Percentiles rank a stretch among this genome's conserved stretches.
Evolutionary conservation across 2,329 filamentous ascomycete genomes (phyloP).

Genomic region (Aspergillus sp.): DNA sequence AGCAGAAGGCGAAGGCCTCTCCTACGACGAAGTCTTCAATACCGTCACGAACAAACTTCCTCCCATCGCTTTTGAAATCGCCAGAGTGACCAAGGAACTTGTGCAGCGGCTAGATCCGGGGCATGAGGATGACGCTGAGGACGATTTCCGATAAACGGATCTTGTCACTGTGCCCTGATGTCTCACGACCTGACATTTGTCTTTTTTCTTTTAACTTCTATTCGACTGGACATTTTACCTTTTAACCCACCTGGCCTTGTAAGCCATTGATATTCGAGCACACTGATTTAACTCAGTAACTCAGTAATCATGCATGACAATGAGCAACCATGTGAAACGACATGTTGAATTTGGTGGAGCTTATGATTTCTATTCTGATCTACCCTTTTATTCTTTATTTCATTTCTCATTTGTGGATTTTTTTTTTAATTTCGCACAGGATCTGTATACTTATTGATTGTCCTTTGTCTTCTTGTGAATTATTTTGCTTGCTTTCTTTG

Average conservation of each 20-base stretch:
- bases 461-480: conserved; percentile 7
- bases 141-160: conserved; percentile 36
- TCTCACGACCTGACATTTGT: not conserved
- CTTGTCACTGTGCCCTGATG: conserved; percentile 4
- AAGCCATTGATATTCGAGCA: conserved; percentile 3
- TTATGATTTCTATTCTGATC: conserved; percentile 14
- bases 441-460: conserved; percentile 10
- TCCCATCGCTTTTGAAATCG: conserved; percentile 84
- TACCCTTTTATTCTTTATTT: conserved; percentile 9
- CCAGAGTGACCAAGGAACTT: conserved; percentile 76
- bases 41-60: conserved; percentile 70
- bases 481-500: conserved; percentile 8
- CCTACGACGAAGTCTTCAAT: conserved; percentile 49
- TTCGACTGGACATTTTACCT: not conserved
- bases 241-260: not conserved
- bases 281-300: conserved; percentile 10
- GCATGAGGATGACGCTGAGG: conserved; percentile 37
- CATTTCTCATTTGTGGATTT: conserved; percentile 19
- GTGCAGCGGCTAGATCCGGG: conserved; percentile 50
- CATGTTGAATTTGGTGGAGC: conserved; percentile 21
- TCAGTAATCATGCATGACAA: conserved; percentile 24
- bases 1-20: conserved; percentile 61
- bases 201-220: not conserved
- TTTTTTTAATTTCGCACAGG: conserved; percentile 17
- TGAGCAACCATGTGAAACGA: conserved; percentile 27